Conservation (phyloP, 208 protist species). For the Lotmaria passim region DNA sequence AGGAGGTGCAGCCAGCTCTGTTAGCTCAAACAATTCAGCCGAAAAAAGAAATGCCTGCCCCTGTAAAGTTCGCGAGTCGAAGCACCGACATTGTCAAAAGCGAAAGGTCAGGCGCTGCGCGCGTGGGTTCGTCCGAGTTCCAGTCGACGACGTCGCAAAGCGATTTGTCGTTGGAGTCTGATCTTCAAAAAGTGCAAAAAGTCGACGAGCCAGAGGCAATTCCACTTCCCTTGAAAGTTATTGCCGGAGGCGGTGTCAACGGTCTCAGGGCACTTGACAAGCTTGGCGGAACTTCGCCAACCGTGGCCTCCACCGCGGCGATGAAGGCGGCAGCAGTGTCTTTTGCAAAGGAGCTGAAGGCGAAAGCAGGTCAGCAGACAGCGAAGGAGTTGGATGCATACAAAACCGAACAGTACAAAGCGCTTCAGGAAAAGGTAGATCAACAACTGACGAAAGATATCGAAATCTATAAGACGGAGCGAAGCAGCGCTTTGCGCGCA, state of each 20-base stretch:
- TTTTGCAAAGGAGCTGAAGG: slow-evolving; percentile 26
- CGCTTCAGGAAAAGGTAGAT: slow-evolving; percentile 19
- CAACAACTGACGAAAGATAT: slow-evolving; percentile 31
- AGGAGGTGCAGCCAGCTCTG: slow-evolving; percentile 14
- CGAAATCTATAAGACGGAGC: slow-evolving; percentile 28
- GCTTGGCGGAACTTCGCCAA: slow-evolving; percentile 14
- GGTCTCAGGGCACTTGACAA: slow-evolving; percentile 42
- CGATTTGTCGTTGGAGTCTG: slow-evolving; percentile 18
- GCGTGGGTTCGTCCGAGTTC: slow-evolving; percentile 27
- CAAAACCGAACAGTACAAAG: slow-evolving; percentile 25
- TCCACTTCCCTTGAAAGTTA: slow-evolving; percentile 28
- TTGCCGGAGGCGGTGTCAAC: slow-evolving; percentile 41
- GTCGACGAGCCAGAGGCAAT: slow-evolving; percentile 23
- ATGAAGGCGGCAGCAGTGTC: slow-evolving; percentile 13
- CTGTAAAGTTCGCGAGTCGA: slow-evolving; percentile 23
- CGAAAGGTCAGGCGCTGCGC: slow-evolving; percentile 14
- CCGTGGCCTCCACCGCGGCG: slow-evolving; percentile 6
- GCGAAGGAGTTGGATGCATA: slow-evolving; percentile 35
- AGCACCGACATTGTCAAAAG: slow-evolving; percentile 3
- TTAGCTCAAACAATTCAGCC: slow-evolving; percentile 27
- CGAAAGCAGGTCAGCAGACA: slow-evolving; percentile 21
- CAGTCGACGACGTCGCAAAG: slow-evolving; percentile 27
- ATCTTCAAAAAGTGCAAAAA: slow-evolving; percentile 14
- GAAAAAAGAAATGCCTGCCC: slow-evolving; percentile 30
- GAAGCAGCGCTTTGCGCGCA: slow-evolving; percentile 10